Percentiles rank a stretch among this genome's conserved stretches.
phyloP scores from a whole-genome alignment of 169 alveolate species.

The Cyclospora cayetanensis region DNA sequence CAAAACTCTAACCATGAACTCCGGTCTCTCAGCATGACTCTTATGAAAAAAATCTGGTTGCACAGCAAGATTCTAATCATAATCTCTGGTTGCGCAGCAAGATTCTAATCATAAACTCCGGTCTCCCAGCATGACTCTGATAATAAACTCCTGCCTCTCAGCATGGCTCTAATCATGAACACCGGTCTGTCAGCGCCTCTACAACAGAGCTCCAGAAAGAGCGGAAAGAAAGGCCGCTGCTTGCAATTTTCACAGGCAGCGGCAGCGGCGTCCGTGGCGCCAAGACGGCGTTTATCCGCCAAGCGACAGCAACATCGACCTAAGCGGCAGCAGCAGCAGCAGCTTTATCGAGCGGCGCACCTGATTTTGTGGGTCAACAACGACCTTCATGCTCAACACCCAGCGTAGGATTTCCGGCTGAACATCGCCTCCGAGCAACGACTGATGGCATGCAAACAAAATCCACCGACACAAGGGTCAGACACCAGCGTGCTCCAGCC shows the following conservation, averaged over 20 bases:
- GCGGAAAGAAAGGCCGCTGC: not conserved
- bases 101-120: no score
- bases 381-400: conserved; percentile 16
- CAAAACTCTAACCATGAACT: no score
- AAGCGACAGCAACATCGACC: not conserved
- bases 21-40: no score
- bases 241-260: not conserved
- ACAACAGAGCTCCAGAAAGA: not conserved
- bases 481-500: no score
- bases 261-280: not conserved
- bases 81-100: no score
- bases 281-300: no score
- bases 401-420: conserved; percentile 8
- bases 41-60: no score
- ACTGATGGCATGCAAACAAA: not conserved
- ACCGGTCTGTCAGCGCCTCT: not conserved
- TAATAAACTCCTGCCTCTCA: no score
- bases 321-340: not conserved
- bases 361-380: not conserved
- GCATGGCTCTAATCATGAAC: no score
- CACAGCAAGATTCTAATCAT: no score
- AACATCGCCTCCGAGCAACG: conserved; percentile 3
- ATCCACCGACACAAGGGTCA: not conserved
- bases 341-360: not conserved
- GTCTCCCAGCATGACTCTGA: no score